Percentiles rank a stretch among this genome's conserved stretches.
Evolutionary conservation across 2,329 filamentous ascomycete species (phyloP).

Genomic region (Nemania serpens): DNA sequence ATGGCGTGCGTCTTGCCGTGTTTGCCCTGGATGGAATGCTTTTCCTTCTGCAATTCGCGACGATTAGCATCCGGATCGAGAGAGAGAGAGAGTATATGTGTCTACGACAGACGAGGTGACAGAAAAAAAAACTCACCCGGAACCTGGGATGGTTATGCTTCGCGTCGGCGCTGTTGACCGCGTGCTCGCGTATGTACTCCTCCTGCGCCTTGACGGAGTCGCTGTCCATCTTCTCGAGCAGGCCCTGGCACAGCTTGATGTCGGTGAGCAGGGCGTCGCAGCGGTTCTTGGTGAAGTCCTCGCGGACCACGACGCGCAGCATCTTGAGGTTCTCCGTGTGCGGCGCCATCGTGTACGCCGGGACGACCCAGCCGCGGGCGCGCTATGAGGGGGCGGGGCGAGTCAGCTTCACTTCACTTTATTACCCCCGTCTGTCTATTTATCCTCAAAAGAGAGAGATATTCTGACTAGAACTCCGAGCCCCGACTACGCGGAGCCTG

Average conservation of each 20-base stretch:
- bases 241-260: constrained; percentile 74
- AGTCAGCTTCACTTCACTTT: neutral
- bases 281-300: constrained; percentile 83
- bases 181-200: constrained; percentile 64
- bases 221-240: constrained; percentile 75
- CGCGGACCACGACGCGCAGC: constrained; percentile 88
- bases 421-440: neutral
- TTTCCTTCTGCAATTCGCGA: constrained; percentile 64
- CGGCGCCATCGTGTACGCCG: constrained; percentile 96
- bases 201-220: constrained; percentile 72
- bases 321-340: constrained; percentile 84
- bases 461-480: too few species aligned
- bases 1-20: constrained; percentile 87
- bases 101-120: too few species aligned
- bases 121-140: constrained; percentile 47
- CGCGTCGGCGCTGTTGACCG: constrained; percentile 56
- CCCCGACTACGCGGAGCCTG: too few species aligned
- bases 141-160: constrained; percentile 58
- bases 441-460: neutral
- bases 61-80: neutral
- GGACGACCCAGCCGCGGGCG: constrained; percentile 88
- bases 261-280: constrained; percentile 80
- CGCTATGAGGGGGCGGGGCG: constrained; percentile 46
- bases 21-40: constrained; percentile 88
- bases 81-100: neutral